Conservation (phyloP, 208 protist species). For the Trypanosoma cruzi region DNA sequence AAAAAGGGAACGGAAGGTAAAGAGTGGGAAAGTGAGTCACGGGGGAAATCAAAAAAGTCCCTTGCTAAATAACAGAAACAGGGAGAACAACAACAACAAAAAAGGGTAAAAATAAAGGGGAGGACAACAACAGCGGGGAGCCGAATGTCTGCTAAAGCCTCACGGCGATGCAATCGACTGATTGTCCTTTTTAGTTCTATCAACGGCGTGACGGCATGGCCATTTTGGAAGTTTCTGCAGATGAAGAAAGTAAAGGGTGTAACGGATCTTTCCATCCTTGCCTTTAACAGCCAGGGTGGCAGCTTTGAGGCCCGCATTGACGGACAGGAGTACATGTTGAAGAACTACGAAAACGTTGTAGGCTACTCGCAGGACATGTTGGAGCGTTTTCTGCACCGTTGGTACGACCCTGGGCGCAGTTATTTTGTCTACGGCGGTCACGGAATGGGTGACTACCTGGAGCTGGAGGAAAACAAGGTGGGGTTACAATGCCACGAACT, state of each 20-base stretch:
- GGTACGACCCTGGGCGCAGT: conserved; percentile 67
- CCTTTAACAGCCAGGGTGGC: conserved; percentile 86
- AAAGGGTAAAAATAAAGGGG: conserved; percentile 21
- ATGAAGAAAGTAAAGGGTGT: conserved; percentile 83
- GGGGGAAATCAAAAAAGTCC: no score
- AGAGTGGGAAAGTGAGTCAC: no score
- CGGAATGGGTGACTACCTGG: conserved; percentile 89
- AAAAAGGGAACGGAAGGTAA: no score
- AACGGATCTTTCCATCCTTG: conserved; percentile 80
- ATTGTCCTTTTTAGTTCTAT: conserved; percentile 80
- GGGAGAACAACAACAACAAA: neutral
- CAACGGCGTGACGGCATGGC: conserved; percentile 87
- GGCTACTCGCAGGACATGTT: conserved; percentile 77
- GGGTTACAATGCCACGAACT: conserved; percentile 81
- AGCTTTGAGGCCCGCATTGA: conserved; percentile 88
- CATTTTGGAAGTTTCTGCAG: conserved; percentile 90
- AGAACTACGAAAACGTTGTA: conserved; percentile 70
- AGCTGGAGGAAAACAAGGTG: conserved; percentile 62
- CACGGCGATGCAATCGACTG: conserved; percentile 46
- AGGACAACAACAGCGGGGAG: neutral
- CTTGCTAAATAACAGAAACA: neutral
- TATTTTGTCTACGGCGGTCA: conserved; percentile 91
- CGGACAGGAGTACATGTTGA: conserved; percentile 61
- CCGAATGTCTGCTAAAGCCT: conserved; percentile 18
- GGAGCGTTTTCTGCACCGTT: conserved; percentile 57